Evolutionary conservation across 768 basidiomycete species (phyloP), one percentile per base, ranked within the genome.

Genomic region (Mycena rosella): DNA sequence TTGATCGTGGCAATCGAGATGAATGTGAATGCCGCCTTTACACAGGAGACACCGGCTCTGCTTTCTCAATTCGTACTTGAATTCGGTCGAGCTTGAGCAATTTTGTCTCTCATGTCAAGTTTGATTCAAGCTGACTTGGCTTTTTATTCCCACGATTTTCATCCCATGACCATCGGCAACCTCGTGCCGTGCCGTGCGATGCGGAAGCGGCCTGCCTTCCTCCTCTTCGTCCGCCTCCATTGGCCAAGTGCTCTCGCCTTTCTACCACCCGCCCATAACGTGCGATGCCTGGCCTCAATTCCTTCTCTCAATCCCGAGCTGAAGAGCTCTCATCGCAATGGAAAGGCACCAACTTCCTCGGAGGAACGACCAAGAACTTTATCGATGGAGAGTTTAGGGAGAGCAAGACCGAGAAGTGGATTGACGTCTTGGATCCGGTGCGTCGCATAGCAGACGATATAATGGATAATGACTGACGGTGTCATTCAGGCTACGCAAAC

Each of bases 331-430:
- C 92, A 11, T 47, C 67, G 27, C 85, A 90, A 44, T 98, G 96
- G 95, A 90, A 91, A 72, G 96, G 96, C 42, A 96, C 96, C 3
- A 92, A 86, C 69, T 91, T 92, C 32, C 87, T 89, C 10, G 96
- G 96, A 24, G 92, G 88, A 22, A 90, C 86, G 69, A 96, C 96
- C 63, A 96, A 93, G 87, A 96, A 96, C 78, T 95, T 92, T 78
- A 93, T 98, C 67, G 92, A 88, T 27, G 97, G 96, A 15, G 86
- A 96, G 80, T 99, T 96, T 72, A 84, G 91, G 13, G 92, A 96
- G 75, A 95, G 94, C 80, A 87, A 87, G 74, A 79, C 93, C 15
- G 79, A 85, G 1, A 84, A 91, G 66, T 98, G 93, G 93, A 88
- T 95, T 67, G 94, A 97, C 49, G 88, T 98, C 3, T 81, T 89